Conservation (phyloP, 2,329 filamentous ascomycete species). For the Ophioceras dolichostomum region DNA sequence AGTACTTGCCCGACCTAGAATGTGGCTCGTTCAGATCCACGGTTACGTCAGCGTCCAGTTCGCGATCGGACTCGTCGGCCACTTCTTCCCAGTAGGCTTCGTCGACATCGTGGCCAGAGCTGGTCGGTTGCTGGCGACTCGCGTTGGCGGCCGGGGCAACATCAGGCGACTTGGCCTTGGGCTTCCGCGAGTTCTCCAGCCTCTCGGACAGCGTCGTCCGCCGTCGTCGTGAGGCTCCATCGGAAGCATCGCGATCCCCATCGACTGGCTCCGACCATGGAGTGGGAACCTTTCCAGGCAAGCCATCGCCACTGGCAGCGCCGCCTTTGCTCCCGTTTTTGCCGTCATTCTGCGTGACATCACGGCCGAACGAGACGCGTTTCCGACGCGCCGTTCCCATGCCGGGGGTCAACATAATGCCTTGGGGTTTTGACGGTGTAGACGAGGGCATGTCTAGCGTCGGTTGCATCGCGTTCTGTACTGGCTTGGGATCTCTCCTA, state of each 20-base stretch:
- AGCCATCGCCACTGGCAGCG: constrained; percentile 15
- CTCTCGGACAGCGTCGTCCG: constrained; percentile 32
- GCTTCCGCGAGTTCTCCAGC: constrained; percentile 28
- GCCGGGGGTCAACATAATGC: constrained; percentile 53
- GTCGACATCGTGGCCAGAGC: constrained; percentile 11
- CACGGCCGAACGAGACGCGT: constrained; percentile 51
- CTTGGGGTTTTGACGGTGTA: constrained; percentile 32
- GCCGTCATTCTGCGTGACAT: constrained; percentile 32
- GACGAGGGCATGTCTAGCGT: constrained; percentile 9
- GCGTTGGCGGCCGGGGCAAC: neutral
- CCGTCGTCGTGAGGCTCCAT: constrained; percentile 10
- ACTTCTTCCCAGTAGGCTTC: constrained; percentile 44
- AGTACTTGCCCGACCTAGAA: constrained; percentile 65
- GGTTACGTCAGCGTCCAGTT: constrained; percentile 48
- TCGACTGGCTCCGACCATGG: constrained; percentile 12
- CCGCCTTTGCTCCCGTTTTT: constrained; percentile 14
- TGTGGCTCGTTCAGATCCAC: constrained; percentile 61
- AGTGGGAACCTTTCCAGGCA: constrained; percentile 16
- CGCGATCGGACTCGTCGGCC: constrained; percentile 20
- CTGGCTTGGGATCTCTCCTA: constrained; percentile 12
- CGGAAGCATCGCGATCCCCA: constrained; percentile 7
- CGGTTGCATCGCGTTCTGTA: constrained; percentile 6
- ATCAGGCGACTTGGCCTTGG: constrained; percentile 7
- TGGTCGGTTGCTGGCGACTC: constrained; percentile 9
- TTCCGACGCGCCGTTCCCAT: constrained; percentile 48